Conservation (phyloP, 1,139 yeast species). For the Pichia sp. region DNA sequence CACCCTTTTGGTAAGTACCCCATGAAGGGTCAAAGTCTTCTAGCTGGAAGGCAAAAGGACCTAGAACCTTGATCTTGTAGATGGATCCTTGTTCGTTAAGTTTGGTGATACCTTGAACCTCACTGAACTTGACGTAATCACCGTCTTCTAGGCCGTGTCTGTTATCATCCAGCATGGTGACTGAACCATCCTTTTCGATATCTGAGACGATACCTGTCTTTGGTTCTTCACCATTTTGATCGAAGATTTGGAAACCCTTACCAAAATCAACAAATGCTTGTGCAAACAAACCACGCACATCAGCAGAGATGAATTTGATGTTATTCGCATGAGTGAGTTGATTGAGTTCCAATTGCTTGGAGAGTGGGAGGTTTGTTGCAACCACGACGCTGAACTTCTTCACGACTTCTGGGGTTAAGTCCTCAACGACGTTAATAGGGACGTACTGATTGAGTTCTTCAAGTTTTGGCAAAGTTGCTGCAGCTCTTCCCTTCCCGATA, state of each 20-base stretch:
- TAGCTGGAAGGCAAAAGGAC: constrained; percentile 88
- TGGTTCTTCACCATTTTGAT: constrained; percentile 92
- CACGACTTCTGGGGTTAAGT: constrained; percentile 45
- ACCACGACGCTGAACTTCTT: constrained; percentile 72
- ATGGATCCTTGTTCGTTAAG: constrained; percentile 63
- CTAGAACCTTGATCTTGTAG: constrained; percentile 73
- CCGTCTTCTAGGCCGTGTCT: constrained; percentile 96
- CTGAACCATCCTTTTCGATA: constrained; percentile 83
- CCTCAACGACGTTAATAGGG: constrained; percentile 65
- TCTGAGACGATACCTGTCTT: constrained; percentile 79
- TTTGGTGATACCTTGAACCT: constrained; percentile 64
- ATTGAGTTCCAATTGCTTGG: constrained; percentile 71
- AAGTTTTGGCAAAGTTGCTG: constrained; percentile 55
- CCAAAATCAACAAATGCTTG: constrained; percentile 90
- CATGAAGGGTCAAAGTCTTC: constrained; percentile 38
- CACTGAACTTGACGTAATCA: constrained; percentile 80
- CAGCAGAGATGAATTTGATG: constrained; percentile 77
- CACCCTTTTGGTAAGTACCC: constrained; percentile 75
- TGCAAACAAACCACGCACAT: constrained; percentile 83
- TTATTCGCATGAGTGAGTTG: constrained; percentile 63
- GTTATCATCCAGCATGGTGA: constrained; percentile 83
- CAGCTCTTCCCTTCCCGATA: constrained; percentile 72
- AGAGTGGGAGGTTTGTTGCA: constrained; percentile 67
- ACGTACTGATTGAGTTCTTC: constrained; percentile 86
- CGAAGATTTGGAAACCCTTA: constrained; percentile 67